Conservation (phyloP, 2,329 filamentous ascomycete species). For the Penicillium rolfsii region DNA sequence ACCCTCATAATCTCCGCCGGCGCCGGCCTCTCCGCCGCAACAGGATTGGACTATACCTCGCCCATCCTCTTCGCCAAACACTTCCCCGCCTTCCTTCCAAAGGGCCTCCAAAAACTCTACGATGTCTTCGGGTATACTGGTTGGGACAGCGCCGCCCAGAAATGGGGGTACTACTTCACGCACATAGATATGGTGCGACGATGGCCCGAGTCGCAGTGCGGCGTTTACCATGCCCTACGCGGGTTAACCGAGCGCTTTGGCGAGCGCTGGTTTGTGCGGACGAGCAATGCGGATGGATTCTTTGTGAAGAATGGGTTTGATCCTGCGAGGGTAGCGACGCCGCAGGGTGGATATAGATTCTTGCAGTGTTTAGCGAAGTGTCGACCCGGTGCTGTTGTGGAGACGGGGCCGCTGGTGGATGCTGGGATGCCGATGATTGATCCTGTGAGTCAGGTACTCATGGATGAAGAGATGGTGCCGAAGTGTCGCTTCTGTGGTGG, state of each 20-base stretch:
- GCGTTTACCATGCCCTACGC: not conserved
- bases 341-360: not conserved
- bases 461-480: not conserved
- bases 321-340: not conserved
- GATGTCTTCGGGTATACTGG: not conserved
- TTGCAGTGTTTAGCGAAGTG: not conserved
- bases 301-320: conserved; percentile 1
- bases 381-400: not conserved
- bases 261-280: not conserved
- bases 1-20: conserved; percentile 23
- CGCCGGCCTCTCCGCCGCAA: conserved; percentile 28
- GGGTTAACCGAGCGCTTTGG: not conserved
- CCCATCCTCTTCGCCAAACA: conserved; percentile 22
- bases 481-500: not conserved
- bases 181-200: not conserved
- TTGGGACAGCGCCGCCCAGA: not conserved
- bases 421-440: not conserved
- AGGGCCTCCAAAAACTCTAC: not conserved
- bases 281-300: not conserved
- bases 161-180: conserved; percentile 3
- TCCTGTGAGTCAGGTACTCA: not conserved
- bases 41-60: conserved; percentile 31
- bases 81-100: not conserved
- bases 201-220: not conserved
- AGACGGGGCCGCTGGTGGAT: not conserved